Evolutionary conservation across 345 rosid species (phyloP).

Genomic region (Draba incana): DNA sequence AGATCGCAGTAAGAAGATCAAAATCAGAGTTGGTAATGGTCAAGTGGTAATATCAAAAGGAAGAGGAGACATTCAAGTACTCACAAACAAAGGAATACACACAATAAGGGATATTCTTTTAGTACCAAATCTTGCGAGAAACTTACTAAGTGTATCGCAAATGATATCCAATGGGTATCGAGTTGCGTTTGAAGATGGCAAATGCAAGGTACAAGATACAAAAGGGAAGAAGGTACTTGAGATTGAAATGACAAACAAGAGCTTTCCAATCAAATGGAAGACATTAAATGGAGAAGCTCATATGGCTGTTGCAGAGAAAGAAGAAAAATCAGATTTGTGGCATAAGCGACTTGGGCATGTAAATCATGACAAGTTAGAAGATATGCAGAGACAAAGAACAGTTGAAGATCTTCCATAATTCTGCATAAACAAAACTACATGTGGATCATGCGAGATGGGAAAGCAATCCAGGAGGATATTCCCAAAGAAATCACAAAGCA

Average conservation of each 20-base stretch:
- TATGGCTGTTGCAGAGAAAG: not conserved
- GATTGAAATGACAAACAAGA: not conserved
- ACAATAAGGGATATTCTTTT: not conserved
- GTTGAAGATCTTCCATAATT: no score
- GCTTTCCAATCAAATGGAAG: not conserved
- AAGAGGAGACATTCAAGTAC: not conserved
- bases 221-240: not conserved
- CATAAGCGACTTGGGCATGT: not conserved
- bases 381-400: not conserved
- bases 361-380: not conserved
- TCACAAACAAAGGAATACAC: not conserved
- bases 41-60: not conserved
- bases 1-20: not conserved
- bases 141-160: not conserved
- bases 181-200: not conserved
- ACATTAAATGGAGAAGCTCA: not conserved
- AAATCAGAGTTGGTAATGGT: slow-evolving; percentile 4
- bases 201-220: not conserved
- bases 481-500: not conserved
- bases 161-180: slow-evolving; percentile 19
- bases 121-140: not conserved
- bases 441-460: not conserved
- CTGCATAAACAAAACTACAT: not conserved
- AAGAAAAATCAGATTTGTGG: not conserved
- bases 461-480: slow-evolving; percentile 15